These are phyloP conservation scores for Phyllosticta citrichinensis DNA, from an alignment of 2,329 filamentous ascomycete genomes.

Conservation along the genomic window DNA sequence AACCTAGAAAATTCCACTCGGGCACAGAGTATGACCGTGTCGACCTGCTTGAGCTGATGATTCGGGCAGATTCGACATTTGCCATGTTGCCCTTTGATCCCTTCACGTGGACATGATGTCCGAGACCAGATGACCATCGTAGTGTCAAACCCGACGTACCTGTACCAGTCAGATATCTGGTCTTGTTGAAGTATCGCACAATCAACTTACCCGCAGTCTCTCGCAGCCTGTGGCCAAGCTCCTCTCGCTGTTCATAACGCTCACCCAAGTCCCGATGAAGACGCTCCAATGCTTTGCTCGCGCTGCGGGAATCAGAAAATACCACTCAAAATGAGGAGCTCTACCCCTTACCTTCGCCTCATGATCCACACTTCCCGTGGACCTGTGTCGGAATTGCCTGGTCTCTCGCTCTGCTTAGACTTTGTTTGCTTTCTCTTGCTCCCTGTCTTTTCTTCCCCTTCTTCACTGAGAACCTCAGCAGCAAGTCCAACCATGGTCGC, in stretches of 20 bases:
- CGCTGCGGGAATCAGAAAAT: constrained; percentile 27
- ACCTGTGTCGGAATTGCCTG: constrained; percentile 13
- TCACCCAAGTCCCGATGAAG: constrained; percentile 59
- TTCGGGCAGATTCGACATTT: constrained; percentile 35
- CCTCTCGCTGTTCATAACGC: constrained; percentile 50
- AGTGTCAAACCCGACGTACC: constrained; percentile 58
- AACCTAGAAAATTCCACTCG: constrained; percentile 75
- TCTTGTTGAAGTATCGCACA: neutral
- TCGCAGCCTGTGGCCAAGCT: constrained; percentile 53
- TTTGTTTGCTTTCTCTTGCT: constrained; percentile 27
- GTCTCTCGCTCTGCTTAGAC: constrained; percentile 17
- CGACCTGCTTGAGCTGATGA: constrained; percentile 68
- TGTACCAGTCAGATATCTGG: neutral
- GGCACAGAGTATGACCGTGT: constrained; percentile 77
- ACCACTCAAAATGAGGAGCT: neutral
- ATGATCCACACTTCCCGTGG: constrained; percentile 52
- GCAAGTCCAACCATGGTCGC: constrained; percentile 63
- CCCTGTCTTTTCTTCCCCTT: constrained; percentile 49
- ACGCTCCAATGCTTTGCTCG: constrained; percentile 53
- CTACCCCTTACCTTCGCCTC: constrained; percentile 33
- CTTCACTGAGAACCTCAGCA: constrained; percentile 58
- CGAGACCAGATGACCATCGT: constrained; percentile 76
- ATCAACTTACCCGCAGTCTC: constrained; percentile 38
- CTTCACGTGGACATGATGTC: constrained; percentile 84
- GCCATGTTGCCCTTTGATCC: constrained; percentile 56